Evolutionary conservation across 1,284 basidiomycete genomes (phyloP), one percentile per base, ranked within the genome.

Genomic region (Boletus calvinii): DNA sequence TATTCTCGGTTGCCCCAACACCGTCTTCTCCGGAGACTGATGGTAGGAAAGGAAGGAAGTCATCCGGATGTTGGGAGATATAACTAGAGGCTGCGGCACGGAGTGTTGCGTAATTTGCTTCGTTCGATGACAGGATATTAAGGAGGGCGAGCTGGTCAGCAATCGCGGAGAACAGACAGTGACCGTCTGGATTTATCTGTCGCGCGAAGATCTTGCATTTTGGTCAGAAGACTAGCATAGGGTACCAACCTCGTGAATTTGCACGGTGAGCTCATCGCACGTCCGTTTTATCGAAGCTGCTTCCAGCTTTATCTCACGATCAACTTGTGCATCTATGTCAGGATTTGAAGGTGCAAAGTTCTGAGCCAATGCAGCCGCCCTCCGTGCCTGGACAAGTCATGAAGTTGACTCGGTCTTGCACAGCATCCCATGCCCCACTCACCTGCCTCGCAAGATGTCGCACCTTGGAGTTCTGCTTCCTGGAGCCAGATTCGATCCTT

Each of bases 41-140:
- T 0, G 94, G 89, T 7, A 99, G 77, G 76, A 98, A 99, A 9
- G 95, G 96, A 39, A 98, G 75, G 67, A 99, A 99, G 62, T 95
- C 92, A 66, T 95, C 87, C 1, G 85, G 82, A 71, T 99, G 92
- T 7, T 79, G 72, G 31, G 82, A 80, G 67, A 99, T 94, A 70
- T 92, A 97, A 46, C 81, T 71, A 0, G 95, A 85, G 2, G 96
- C 94, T 4, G 84, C 80, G 11, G 68, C 69, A 29, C 97, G 87
- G 35, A 85, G 79, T 18, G 74, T 75, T 17, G 73, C 66, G 62
- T 88, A 84, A 52, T 73, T 81, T 26, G 87, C 83, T 51, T 84
- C 71, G 22, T 73, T 64, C 4, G 77, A 64, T 11, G 85, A 78
- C 22, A 89, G 60, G 40, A 90, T 72, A 45, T 79, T 78, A 18